phyloP scores from a whole-genome alignment of 139 green algal species.

The Pleodorina starrii region DNA sequence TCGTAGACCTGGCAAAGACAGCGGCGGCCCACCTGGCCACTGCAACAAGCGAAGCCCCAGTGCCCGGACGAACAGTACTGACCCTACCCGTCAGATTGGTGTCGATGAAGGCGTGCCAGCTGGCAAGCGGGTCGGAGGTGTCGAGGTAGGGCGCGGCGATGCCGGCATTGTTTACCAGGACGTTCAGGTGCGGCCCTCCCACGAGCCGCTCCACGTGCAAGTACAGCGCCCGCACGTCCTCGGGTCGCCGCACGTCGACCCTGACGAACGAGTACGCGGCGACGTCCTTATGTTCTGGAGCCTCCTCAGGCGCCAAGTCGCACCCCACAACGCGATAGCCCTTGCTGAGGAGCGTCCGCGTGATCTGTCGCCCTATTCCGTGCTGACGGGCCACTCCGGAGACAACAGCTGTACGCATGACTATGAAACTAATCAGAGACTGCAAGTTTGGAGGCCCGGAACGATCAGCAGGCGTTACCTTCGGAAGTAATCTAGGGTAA shows the following conservation, averaged over 20 bases:
- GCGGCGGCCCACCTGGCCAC: no score
- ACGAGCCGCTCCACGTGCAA: not conserved
- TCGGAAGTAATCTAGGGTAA: no score
- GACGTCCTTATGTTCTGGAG: not conserved
- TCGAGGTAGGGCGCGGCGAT: slow-evolving; percentile 35
- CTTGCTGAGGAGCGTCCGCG: not conserved
- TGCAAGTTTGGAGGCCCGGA: no score
- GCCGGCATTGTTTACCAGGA: slow-evolving; percentile 58
- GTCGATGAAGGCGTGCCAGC: slow-evolving; percentile 51
- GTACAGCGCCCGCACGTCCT: not conserved
- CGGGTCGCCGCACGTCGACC: not conserved
- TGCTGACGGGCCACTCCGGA: slow-evolving; percentile 7
- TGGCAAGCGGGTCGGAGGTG: not conserved
- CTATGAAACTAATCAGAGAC: not conserved
- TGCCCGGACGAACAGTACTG: no score
- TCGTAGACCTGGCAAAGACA: no score
- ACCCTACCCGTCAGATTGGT: slow-evolving; percentile 46
- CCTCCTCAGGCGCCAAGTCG: not conserved
- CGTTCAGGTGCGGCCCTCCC: slow-evolving; percentile 4
- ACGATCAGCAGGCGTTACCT: no score
- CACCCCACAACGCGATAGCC: slow-evolving; percentile 20
- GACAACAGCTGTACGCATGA: slow-evolving; percentile 7
- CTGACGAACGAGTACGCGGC: slow-evolving; percentile 15
- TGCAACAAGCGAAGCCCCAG: no score
- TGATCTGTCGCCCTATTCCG: slow-evolving; percentile 20